Percentiles rank a stretch among this genome's conserved stretches.
These are phyloP conservation scores for Sordariomycetes sp. DNA, from an alignment of 2,329 filamentous ascomycete genomes.

Conservation along the genomic window DNA sequence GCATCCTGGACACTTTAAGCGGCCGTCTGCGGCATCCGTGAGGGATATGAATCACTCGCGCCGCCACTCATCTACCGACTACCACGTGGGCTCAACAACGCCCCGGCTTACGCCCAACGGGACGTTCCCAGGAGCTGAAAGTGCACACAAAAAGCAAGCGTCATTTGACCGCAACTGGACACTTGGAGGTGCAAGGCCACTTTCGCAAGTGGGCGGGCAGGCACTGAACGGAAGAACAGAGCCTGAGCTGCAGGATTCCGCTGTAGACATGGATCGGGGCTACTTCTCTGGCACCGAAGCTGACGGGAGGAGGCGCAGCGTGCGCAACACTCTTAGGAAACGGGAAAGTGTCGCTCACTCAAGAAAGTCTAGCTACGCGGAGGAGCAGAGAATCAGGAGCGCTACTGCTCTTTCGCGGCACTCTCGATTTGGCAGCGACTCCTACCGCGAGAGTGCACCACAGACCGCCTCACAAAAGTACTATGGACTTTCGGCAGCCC, in stretches of 20 bases:
- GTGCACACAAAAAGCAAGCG: conserved; percentile 52
- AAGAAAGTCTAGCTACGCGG: conserved; percentile 66
- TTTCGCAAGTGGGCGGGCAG: conserved; percentile 43
- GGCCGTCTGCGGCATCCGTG: conserved; percentile 73
- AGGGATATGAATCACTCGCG: conserved; percentile 76
- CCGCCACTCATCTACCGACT: conserved; percentile 81
- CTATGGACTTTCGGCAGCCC: conserved; percentile 42
- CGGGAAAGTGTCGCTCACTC: conserved; percentile 56
- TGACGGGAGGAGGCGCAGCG: conserved; percentile 65
- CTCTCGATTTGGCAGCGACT: conserved; percentile 74
- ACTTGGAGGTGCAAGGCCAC: conserved; percentile 41
- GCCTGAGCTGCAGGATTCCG: conserved; percentile 34
- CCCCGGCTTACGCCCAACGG: conserved; percentile 34
- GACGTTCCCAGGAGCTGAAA: conserved; percentile 29
- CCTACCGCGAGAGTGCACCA: conserved; percentile 50
- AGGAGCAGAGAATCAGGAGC: conserved; percentile 61
- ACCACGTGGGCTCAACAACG: conserved; percentile 28
- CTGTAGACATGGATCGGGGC: conserved; percentile 67
- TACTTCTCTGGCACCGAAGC: conserved; percentile 89
- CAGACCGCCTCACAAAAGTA: conserved; percentile 65
- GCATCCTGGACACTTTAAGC: conserved; percentile 39
- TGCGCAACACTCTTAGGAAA: conserved; percentile 74
- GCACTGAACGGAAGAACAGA: conserved; percentile 30
- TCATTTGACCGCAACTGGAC: conserved; percentile 67
- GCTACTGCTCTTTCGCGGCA: conserved; percentile 60